Evolutionary conservation across 345 rosid species (phyloP).

Genomic region (Brassica juncea): DNA sequence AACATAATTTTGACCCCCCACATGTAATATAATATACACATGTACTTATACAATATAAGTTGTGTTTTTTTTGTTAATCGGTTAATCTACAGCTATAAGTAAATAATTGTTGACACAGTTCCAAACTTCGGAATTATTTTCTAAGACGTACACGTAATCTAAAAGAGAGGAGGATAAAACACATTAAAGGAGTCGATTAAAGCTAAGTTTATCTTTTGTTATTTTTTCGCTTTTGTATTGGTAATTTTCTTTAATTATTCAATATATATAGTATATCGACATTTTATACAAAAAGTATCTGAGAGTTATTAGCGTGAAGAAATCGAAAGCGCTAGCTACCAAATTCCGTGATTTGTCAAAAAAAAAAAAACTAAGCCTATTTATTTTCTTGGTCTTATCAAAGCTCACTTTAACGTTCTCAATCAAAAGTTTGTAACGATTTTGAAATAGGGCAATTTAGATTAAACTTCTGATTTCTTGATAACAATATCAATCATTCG

Average conservation of each 20-base stretch:
- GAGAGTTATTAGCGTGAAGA: constrained; percentile 18
- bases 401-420: constrained; percentile 15
- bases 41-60: not conserved
- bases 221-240: not conserved
- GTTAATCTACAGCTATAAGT: not conserved
- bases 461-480: not conserved
- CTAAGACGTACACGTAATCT: not conserved
- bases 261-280: not conserved
- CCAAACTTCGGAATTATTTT: not conserved
- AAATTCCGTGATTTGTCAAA: constrained; percentile 17
- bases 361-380: not conserved
- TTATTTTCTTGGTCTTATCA: constrained; percentile 12
- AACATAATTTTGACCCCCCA: constrained; percentile 31
- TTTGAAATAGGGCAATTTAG: not conserved
- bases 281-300: not conserved
- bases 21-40: not conserved
- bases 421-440: constrained; percentile 1
- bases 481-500: constrained; percentile 9
- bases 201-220: not conserved
- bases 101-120: not conserved
- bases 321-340: constrained; percentile 18
- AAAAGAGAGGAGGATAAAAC: constrained; percentile 1
- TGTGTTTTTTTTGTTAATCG: not conserved
- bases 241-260: not conserved
- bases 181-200: constrained; percentile 1